A percentile compares a stretch with the other conserved stretches of the same genome.
Evolutionary conservation across 495 filamentous ascomycete genomes (phyloP).

Genomic region (Penicillium silybi): DNA sequence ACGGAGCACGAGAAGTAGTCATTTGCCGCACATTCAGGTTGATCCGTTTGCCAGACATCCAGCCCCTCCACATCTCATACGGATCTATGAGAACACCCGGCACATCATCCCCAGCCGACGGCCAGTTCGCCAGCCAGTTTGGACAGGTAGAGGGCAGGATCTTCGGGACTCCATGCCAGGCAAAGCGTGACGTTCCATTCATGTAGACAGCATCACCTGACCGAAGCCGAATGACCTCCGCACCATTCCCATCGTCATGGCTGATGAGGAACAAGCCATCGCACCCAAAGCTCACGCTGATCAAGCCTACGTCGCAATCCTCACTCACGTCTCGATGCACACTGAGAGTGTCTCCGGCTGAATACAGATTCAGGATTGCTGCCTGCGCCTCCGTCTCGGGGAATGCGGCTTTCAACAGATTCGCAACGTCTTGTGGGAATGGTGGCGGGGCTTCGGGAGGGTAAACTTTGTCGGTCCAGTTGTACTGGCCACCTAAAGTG

Average conservation of each 20-base stretch:
- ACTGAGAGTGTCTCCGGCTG: constrained; percentile 79
- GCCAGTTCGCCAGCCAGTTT: constrained; percentile 69
- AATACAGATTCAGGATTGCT: constrained; percentile 89
- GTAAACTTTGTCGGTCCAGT: constrained; percentile 85
- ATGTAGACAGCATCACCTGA: constrained; percentile 85
- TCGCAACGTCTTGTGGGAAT: constrained; percentile 71
- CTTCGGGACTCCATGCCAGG: constrained; percentile 92
- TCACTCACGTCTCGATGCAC: constrained; percentile 91
- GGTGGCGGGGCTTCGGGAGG: constrained; percentile 59
- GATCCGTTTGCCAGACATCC: constrained; percentile 81
- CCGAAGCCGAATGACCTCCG: constrained; percentile 60
- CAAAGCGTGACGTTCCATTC: constrained; percentile 71
- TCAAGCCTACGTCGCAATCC: constrained; percentile 64
- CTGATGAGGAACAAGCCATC: constrained; percentile 69
- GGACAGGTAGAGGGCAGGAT: constrained; percentile 76
- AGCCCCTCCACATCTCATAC: constrained; percentile 68
- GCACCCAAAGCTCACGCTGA: constrained; percentile 84
- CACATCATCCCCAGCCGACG: constrained; percentile 39
- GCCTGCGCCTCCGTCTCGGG: constrained; percentile 72
- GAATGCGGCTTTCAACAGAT: constrained; percentile 61
- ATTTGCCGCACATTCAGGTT: constrained; percentile 94
- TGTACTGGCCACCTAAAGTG: constrained; percentile 89
- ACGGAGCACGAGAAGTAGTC: constrained; percentile 33
- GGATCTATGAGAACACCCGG: constrained; percentile 18
- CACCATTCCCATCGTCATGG: constrained; percentile 39